Evolutionary conservation across 1,139 yeast species (phyloP).

Genomic region (Zygosaccharomyces pseudobailii): DNA sequence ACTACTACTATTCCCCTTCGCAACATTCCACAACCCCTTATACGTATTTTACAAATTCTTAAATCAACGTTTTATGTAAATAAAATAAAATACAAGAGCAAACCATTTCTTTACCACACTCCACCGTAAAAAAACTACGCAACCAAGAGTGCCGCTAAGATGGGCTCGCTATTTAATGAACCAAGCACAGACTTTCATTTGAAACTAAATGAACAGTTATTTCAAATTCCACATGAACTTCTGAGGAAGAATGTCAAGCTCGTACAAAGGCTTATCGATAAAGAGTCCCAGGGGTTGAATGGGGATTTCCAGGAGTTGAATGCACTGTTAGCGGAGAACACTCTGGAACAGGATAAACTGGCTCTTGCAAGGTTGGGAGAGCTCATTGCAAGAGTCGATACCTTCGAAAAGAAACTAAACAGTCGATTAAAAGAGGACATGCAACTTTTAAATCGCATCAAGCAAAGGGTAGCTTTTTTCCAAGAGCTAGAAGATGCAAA

Average conservation of each 20-base stretch:
- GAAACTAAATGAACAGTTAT: slow-evolving; percentile 46
- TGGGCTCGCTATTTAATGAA: slow-evolving; percentile 28
- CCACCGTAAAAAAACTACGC: neutral
- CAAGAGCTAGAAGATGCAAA: slow-evolving; percentile 35
- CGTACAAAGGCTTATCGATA: slow-evolving; percentile 55
- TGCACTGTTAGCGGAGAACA: slow-evolving; percentile 39
- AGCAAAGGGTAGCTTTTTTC: slow-evolving; percentile 42
- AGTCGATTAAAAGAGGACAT: slow-evolving; percentile 44
- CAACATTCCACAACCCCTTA: neutral
- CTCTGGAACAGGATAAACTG: slow-evolving; percentile 31
- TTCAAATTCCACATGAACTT: slow-evolving; percentile 58
- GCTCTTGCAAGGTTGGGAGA: slow-evolving; percentile 27
- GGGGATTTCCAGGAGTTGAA: slow-evolving; percentile 42
- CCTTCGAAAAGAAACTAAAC: slow-evolving; percentile 43
- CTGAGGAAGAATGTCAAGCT: slow-evolving; percentile 53
- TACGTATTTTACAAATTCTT: neutral
- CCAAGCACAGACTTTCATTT: slow-evolving; percentile 41
- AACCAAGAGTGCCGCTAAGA: neutral
- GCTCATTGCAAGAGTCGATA: slow-evolving; percentile 45
- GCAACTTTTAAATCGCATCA: slow-evolving; percentile 47
- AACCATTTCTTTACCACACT: neutral
- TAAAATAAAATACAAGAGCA: neutral
- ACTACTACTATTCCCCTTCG: neutral
- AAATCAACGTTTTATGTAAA: neutral
- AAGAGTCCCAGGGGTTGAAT: slow-evolving; percentile 15